Evolutionary conservation across 2,329 filamentous ascomycete species (phyloP), one percentile per base, ranked within the genome.

Genomic region (Aspergillus fischeri): DNA sequence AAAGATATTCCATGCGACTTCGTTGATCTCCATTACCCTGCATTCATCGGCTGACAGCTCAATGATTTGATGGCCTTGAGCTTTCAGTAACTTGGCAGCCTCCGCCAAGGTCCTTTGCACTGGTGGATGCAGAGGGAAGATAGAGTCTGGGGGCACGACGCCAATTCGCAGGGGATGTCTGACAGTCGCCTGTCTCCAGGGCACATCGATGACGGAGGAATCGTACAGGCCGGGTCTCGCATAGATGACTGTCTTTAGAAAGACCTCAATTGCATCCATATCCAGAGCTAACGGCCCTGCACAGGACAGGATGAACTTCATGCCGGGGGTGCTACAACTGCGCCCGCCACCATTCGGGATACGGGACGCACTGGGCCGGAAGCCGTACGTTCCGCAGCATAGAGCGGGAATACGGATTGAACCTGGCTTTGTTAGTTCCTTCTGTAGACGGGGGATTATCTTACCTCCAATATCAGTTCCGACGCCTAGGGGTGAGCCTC

Each of bases 401-500:
- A 65, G 44, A 4, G 70, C 63, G 1, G 70, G 71, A 24, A 71
- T 64, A 9, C 71, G 69, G 20, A 73, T 64, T 1, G 68, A 71
- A 4, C 71, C 71, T 65, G 35, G 42, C 3, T 17, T 38, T 17
- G 32, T 38, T 44, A 17, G 20, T 21, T 11, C 1, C 8, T 21
- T 44, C 8, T 21, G n/a, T 21, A 3, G 3, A 21, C 20, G 4
- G 4, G 41, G 10, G 5, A 10, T 0, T 24, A 5, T 68, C 54
- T 24, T 57, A 65, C 65, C 65, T 7, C 80, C 80, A 54, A 88
- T 87, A 59, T 88, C 86, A 1, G 85, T 85, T 1, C 86, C 86
- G 0, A 88, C 76, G 4, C 87, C 87, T 0, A 87, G 55, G 0
- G 80, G 78, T 53, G 81, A 85, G n/a, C 86, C 87, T 14, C 73